Percentiles rank a stretch among this genome's conserved stretches.
These are phyloP conservation scores for Rhodotorula glutinis DNA, from an alignment of 1,284 basidiomycete species.

Conservation along the genomic window DNA sequence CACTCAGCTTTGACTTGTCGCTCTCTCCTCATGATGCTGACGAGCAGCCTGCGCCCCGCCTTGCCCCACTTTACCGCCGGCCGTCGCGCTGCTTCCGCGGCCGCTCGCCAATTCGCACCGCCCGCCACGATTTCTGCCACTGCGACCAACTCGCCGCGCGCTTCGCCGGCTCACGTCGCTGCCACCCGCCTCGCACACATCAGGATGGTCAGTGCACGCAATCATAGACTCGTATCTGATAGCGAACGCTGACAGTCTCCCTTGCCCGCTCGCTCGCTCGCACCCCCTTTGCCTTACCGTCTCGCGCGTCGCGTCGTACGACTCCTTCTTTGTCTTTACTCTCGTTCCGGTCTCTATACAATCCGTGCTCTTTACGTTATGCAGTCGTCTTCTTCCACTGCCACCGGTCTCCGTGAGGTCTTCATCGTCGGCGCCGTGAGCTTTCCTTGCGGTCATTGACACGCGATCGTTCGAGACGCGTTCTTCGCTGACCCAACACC, in stretches of 20 bases:
- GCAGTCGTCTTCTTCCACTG: conserved; percentile 26
- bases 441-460: neutral
- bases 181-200: conserved; percentile 34
- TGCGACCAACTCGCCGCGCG: too few relatives aligned
- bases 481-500: neutral
- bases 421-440: conserved; percentile 83
- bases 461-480: neutral
- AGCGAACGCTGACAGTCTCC: neutral
- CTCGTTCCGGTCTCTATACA: neutral
- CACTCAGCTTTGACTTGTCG: too few relatives aligned
- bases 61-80: too few relatives aligned
- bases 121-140: neutral
- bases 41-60: too few relatives aligned
- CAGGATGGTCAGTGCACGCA: conserved; percentile 24
- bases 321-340: too few relatives aligned
- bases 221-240: too few relatives aligned
- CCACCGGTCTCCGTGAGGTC: conserved; percentile 56
- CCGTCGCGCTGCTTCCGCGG: neutral
- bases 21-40: too few relatives aligned
- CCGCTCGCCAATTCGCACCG: neutral
- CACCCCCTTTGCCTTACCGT: neutral
- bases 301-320: neutral
- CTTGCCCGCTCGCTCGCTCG: neutral
- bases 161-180: conserved; percentile 6
- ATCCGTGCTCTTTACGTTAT: neutral